A percentile compares a stretch with the other conserved stretches of the same genome.
Conservation (phyloP, 2,329 filamentous ascomycete species). For the Fusarium clavum region DNA sequence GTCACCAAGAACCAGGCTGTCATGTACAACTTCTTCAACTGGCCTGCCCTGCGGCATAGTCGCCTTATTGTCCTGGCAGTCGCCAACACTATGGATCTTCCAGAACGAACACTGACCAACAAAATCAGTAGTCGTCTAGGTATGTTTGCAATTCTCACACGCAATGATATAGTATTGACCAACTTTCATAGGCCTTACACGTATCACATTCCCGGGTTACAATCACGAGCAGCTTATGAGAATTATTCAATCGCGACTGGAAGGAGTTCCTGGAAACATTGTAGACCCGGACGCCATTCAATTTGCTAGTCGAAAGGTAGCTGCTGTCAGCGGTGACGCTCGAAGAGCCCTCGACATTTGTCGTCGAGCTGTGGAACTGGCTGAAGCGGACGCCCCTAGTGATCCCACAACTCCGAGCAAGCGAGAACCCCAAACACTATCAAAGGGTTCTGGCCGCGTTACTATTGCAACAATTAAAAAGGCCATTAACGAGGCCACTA, state of each 20-base stretch:
- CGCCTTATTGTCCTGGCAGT: slow-evolving; percentile 95
- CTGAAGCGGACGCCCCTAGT: slow-evolving; percentile 74
- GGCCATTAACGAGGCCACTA: slow-evolving; percentile 94
- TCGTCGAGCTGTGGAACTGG: slow-evolving; percentile 92
- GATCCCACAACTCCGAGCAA: slow-evolving; percentile 73
- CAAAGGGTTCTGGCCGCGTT: slow-evolving; percentile 66
- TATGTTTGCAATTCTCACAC: slow-evolving; percentile 44
- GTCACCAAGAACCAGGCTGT: slow-evolving; percentile 99
- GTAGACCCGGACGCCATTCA: slow-evolving; percentile 94
- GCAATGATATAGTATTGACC: background rate
- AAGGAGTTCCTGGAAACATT: slow-evolving; percentile 87
- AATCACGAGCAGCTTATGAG: slow-evolving; percentile 97
- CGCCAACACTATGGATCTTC: slow-evolving; percentile 98
- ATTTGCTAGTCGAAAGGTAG: slow-evolving; percentile 96
- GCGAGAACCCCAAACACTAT: slow-evolving; percentile 46
- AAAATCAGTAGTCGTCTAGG: slow-evolving; percentile 94
- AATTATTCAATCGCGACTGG: slow-evolving; percentile 94
- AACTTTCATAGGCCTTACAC: slow-evolving; percentile 72
- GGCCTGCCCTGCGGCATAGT: slow-evolving; percentile 91
- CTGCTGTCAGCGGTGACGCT: slow-evolving; percentile 94
- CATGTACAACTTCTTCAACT: slow-evolving; percentile 99
- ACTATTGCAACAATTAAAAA: slow-evolving; percentile 94
- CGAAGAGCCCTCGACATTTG: slow-evolving; percentile 95
- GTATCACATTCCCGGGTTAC: slow-evolving; percentile 97
- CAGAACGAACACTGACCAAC: slow-evolving; percentile 94